Base-by-base conservation (phyloP, 495 filamentous ascomycete species). In the Tirmania nivea region DNA sequence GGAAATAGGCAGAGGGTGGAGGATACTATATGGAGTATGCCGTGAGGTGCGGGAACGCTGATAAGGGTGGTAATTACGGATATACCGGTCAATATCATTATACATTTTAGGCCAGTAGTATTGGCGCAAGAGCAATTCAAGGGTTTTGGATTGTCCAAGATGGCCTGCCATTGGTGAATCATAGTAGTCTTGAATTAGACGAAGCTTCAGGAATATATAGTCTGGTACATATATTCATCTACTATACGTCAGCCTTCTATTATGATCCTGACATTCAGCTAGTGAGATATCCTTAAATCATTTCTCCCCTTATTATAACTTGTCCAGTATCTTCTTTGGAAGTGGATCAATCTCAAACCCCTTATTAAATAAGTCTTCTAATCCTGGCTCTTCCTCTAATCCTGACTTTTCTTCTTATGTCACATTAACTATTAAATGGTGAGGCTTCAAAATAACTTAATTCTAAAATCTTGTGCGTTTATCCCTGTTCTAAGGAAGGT, bases 1-100 rank as follows among this genome's bases (percentile, higher is more conserved):
- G 17, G 39, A 7, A 7, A 47, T 47, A 2, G 39, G 2, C 1
- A 47, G 12, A 2, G 39, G 39, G 1, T 7, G 7, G 7, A 47
- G 39, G 7, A 47, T 47, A 4, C 39, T 56, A 58, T 37, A 36
- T 48, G 58, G 58, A 56, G 54, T 36, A 35, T 47, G 55, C 54
- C 14, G 54, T 55, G 53, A 58, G 36, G 57, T 52, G 25, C 57
- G 11, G 36, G 49, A 11, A 53, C 50, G 35, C 17, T 54, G 48
- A 16, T 39, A 31, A 4, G 12, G 7, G 17, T 47, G 39, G 7
- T 19, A 47, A 7, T 47, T 47, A 4, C 7, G 12, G 1, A 47
- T 19, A 47, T 14, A 47, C 14, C 7, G 7, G 7, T 47, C 7
- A 47, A 47, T 19, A 14, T 47, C 2, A 1, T 47, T 47, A 47